phyloP scores from a whole-genome alignment of 371 early-diverging fungal species.

The Actinomortierella ambigua region DNA sequence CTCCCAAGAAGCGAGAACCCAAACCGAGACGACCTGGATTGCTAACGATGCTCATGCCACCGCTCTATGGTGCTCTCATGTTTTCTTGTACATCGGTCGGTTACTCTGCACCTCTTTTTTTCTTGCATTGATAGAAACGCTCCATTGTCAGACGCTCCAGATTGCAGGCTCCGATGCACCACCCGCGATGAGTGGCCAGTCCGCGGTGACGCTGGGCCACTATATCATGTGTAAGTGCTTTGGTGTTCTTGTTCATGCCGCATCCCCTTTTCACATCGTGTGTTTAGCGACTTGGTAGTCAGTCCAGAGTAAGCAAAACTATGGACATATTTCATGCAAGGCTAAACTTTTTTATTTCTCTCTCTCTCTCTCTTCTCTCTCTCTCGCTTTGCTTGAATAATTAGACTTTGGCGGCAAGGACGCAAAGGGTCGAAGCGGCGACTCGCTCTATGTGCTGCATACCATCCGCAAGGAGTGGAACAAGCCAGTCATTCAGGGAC shows the following conservation, averaged over 20 bases:
- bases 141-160: conserved; percentile 24
- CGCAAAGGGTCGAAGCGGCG: conserved; percentile 42
- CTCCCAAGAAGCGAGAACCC: too few relatives aligned
- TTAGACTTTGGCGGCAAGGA: conserved; percentile 45
- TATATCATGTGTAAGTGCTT: conserved; percentile 45
- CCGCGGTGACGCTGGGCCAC: conserved; percentile 40
- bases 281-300: conserved; percentile 4
- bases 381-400: background rate
- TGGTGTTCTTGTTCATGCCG: background rate
- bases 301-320: background rate
- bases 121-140: conserved; percentile 14
- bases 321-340: background rate
- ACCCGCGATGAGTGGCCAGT: conserved; percentile 30
- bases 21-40: too few relatives aligned
- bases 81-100: background rate
- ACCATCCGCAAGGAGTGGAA: conserved; percentile 58
- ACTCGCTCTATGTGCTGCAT: conserved; percentile 23
- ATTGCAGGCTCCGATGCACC: conserved; percentile 24
- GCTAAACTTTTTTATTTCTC: conserved; percentile 6
- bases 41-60: too few relatives aligned
- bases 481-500: conserved; percentile 59
- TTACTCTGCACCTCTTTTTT: conserved; percentile 1
- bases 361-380: conserved; percentile 2
- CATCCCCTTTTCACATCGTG: conserved; percentile 3
- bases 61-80: too few relatives aligned